Conservation (phyloP, 2,329 filamentous ascomycete genomes). For the Phialophora verrucosa region DNA sequence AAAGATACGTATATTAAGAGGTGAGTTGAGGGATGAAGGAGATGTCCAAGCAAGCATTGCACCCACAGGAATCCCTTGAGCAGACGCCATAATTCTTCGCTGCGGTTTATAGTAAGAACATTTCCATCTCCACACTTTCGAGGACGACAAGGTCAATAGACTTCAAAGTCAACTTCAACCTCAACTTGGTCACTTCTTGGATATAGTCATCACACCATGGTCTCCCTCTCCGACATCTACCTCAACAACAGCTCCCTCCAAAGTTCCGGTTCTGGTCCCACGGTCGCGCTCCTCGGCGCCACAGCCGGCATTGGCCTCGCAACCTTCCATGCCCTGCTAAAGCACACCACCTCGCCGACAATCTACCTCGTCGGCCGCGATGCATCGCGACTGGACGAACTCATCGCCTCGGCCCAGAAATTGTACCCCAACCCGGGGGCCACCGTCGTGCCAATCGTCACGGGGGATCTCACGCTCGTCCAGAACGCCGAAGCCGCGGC, state of each 20-base stretch:
- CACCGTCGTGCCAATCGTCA: slow-evolving; percentile 24
- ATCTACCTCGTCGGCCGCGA: slow-evolving; percentile 32
- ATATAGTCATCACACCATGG: slow-evolving; percentile 20
- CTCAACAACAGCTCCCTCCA: slow-evolving; percentile 29
- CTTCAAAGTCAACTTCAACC: no score
- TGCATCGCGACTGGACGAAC: neutral
- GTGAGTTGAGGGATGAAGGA: neutral
- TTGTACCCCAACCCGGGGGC: slow-evolving; percentile 20
- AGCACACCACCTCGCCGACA: slow-evolving; percentile 28
- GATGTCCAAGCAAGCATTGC: neutral
- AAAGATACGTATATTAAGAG: neutral
- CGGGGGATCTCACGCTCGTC: slow-evolving; percentile 28
- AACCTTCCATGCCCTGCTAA: slow-evolving; percentile 26
- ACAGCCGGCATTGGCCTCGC: slow-evolving; percentile 33
- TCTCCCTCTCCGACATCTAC: slow-evolving; percentile 29
- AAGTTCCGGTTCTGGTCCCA: slow-evolving; percentile 19
- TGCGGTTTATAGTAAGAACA: no score
- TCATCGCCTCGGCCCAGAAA: slow-evolving; percentile 17
- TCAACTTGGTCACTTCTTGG: neutral
- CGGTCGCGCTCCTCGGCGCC: slow-evolving; percentile 25
- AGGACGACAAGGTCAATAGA: no score
- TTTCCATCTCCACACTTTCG: no score
- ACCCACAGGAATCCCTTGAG: no score
- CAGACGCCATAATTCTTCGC: no score
- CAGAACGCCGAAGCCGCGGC: slow-evolving; percentile 25